Conservation (phyloP, 495 filamentous ascomycete genomes). For the Opeltia flavorubescens region DNA sequence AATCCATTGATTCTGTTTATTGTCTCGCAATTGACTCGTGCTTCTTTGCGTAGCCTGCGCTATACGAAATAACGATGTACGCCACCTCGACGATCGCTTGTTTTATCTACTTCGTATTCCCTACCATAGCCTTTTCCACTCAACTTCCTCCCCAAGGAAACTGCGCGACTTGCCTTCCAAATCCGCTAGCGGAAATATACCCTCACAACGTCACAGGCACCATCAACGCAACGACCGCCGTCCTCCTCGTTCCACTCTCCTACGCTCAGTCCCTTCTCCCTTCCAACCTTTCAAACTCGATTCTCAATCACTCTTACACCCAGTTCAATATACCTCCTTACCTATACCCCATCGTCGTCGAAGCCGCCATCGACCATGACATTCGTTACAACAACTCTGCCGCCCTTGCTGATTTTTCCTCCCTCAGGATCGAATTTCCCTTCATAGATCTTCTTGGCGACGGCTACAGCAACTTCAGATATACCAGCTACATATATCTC, state of each 20-base stretch:
- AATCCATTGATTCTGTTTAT: too few relatives aligned
- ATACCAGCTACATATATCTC: background rate
- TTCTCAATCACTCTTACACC: background rate
- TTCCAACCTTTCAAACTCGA: background rate
- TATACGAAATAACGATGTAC: too few relatives aligned
- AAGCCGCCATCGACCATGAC: background rate
- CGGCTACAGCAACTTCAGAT: background rate
- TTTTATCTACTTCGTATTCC: too few relatives aligned
- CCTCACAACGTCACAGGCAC: conserved; percentile 13
- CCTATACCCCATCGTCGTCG: background rate
- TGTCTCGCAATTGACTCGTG: too few relatives aligned
- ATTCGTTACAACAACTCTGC: background rate
- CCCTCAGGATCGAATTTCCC: background rate
- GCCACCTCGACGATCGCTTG: too few relatives aligned
- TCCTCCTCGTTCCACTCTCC: conserved; percentile 8
- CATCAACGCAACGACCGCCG: conserved; percentile 10
- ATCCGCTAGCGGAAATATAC: conserved; percentile 11
- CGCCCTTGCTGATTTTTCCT: background rate
- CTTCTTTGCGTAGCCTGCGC: too few relatives aligned
- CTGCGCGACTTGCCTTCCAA: conserved; percentile 3
- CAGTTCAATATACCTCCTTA: background rate
- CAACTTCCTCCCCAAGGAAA: background rate
- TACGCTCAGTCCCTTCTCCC: conserved; percentile 1
- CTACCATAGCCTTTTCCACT: too few relatives aligned
- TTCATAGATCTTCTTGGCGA: background rate